phyloP scores from a whole-genome alignment of 805 yeast genomes.

The Myxozyma neotropica region DNA sequence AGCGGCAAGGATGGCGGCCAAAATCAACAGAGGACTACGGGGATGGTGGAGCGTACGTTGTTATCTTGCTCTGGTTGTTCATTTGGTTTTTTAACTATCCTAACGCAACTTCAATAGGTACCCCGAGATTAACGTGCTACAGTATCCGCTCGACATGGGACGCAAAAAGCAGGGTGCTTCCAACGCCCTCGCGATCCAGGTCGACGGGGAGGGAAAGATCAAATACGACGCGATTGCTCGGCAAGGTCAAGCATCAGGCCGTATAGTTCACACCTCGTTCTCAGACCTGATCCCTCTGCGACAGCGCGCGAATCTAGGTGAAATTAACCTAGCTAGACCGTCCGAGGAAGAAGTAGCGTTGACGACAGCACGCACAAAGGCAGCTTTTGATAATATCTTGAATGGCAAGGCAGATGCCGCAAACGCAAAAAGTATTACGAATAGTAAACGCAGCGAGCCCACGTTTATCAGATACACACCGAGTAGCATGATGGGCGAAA shows the following conservation, averaged over 20 bases:
- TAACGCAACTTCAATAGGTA: no score
- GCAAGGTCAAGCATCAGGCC: conserved; percentile 40
- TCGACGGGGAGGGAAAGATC: conserved; percentile 40
- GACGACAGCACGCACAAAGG: conserved; percentile 59
- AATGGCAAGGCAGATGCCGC: conserved; percentile 44
- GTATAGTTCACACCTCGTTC: conserved; percentile 52
- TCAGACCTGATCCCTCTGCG: conserved; percentile 66
- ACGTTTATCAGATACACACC: conserved; percentile 53
- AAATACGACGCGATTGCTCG: conserved; percentile 42
- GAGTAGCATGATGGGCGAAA: conserved; percentile 43
- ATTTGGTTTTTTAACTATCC: no score
- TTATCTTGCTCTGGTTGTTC: no score
- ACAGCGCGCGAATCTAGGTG: conserved; percentile 47
- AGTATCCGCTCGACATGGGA: conserved; percentile 43
- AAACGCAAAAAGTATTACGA: conserved; percentile 42
- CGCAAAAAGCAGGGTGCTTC: conserved; percentile 24
- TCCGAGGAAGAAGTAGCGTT: conserved; percentile 50
- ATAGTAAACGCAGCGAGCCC: conserved; percentile 43
- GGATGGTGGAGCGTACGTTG: conserved; percentile 43
- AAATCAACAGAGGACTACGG: conserved; percentile 38
- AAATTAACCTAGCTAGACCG: conserved; percentile 50
- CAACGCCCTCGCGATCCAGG: conserved; percentile 40
- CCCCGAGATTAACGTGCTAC: conserved; percentile 43
- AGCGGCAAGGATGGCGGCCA: conserved; percentile 39
- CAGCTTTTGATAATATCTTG: conserved; percentile 56